Evolutionary conservation across 2,329 filamentous ascomycete species (phyloP).

Genomic region (Ophiosphaerella korrae): DNA sequence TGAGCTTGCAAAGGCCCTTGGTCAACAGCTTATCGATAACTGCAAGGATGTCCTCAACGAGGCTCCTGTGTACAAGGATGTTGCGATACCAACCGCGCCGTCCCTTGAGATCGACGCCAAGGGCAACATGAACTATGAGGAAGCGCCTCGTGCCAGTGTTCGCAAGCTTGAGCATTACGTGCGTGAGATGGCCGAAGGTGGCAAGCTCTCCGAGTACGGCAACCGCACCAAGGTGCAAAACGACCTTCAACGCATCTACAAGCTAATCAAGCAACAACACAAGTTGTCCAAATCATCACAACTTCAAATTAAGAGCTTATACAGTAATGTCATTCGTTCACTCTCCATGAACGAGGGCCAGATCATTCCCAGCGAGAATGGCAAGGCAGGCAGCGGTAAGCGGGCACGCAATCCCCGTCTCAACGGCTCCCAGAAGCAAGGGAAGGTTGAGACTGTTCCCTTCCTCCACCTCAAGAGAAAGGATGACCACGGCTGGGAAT

Average conservation of each 20-base stretch:
- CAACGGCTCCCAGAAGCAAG: conserved; percentile 67
- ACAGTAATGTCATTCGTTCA: conserved; percentile 91
- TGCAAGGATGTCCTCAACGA: conserved; percentile 88
- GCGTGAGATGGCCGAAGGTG: conserved; percentile 96
- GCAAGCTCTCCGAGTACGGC: conserved; percentile 98
- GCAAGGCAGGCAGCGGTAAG: conserved; percentile 64
- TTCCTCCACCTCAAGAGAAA: conserved; percentile 98
- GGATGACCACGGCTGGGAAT: conserved; percentile 93
- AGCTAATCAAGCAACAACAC: conserved; percentile 97
- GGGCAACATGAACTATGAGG: conserved; percentile 90
- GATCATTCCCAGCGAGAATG: conserved; percentile 87
- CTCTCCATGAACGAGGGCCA: conserved; percentile 98
- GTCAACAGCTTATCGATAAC: conserved; percentile 92
- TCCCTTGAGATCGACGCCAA: conserved; percentile 90
- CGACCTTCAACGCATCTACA: conserved; percentile 93
- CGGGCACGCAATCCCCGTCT: conserved; percentile 60
- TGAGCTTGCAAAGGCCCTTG: conserved; percentile 93
- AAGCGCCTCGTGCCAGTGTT: conserved; percentile 83
- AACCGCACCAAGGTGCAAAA: conserved; percentile 98
- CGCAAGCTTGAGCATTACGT: conserved; percentile 99
- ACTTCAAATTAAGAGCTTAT: conserved; percentile 93
- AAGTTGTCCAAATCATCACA: conserved; percentile 96
- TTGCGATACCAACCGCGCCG: conserved; percentile 87
- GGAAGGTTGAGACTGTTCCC: conserved; percentile 95
- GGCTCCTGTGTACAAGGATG: conserved; percentile 93